Percentiles rank a stretch among this genome's conserved stretches.
phyloP scores from a whole-genome alignment of 2,329 filamentous ascomycete genomes.

The Fusarium albosuccineum region DNA sequence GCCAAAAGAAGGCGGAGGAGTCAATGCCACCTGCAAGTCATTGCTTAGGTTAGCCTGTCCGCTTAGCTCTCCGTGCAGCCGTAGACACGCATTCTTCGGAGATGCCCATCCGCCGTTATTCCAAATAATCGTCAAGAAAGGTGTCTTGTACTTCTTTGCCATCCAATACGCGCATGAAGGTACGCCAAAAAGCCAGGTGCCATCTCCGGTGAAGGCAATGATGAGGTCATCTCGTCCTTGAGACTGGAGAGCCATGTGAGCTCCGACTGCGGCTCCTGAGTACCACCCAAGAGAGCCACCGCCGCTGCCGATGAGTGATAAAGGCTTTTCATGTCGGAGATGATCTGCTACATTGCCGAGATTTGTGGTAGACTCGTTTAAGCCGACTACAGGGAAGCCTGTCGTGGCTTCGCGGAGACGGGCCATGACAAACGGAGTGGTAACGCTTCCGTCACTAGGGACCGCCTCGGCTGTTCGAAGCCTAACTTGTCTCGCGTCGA shows the following conservation, averaged over 20 bases:
- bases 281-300: constrained; percentile 18
- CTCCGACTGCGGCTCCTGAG: background rate
- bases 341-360: constrained; percentile 10
- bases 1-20: constrained; percentile 35
- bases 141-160: constrained; percentile 10
- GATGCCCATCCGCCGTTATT: constrained; percentile 26
- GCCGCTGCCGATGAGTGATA: constrained; percentile 6
- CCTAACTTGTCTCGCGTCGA: background rate
- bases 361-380: constrained; percentile 4
- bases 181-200: constrained; percentile 28
- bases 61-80: constrained; percentile 31
- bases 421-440: background rate
- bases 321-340: background rate
- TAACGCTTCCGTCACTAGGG: background rate
- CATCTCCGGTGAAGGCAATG: constrained; percentile 23
- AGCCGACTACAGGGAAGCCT: background rate
- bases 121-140: constrained; percentile 15
- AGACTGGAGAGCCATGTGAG: constrained; percentile 1
- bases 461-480: background rate
- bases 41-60: constrained; percentile 24
- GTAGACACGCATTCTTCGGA: constrained; percentile 4
- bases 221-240: constrained; percentile 1
- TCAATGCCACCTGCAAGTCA: constrained; percentile 27
- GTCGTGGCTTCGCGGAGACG: background rate
- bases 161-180: constrained; percentile 34